phyloP scores from a whole-genome alignment of 805 yeast species.

The Cyberlindnera amylophila region DNA sequence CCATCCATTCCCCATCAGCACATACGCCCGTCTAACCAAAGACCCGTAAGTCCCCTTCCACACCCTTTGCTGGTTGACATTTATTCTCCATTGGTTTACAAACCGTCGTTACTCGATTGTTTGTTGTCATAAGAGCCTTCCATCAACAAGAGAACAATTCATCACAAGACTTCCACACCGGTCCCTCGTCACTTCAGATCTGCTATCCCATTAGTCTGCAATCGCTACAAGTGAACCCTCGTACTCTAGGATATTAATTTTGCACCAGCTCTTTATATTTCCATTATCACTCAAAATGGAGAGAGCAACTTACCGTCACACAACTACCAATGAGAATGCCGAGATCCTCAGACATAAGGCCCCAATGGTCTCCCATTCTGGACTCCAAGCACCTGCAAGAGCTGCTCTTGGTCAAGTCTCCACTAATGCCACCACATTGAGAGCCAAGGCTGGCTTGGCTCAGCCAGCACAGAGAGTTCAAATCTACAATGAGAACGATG shows the following conservation, averaged over 20 bases:
- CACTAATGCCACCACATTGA: conserved; percentile 16
- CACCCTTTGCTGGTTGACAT: no score
- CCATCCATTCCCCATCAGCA: neutral
- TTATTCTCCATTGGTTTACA: no score
- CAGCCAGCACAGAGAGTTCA: conserved; percentile 24
- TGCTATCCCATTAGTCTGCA: no score
- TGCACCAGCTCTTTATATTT: no score
- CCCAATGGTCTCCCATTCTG: conserved; percentile 5
- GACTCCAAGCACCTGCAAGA: conserved; percentile 13
- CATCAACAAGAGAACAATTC: no score
- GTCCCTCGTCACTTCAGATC: no score
- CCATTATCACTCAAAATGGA: conserved; percentile 12
- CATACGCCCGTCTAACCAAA: neutral
- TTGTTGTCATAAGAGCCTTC: no score
- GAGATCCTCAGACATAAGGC: conserved; percentile 22
- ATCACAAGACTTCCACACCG: no score
- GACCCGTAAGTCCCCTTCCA: no score
- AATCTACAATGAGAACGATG: conserved; percentile 23
- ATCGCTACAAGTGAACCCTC: no score
- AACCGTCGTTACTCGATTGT: no score
- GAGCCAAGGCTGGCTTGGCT: conserved; percentile 10
- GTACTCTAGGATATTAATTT: no score
- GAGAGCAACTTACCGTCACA: conserved; percentile 21
- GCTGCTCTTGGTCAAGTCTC: conserved; percentile 26
- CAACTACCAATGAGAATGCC: conserved; percentile 23